A percentile compares a stretch with the other conserved stretches of the same genome.
phyloP scores from a whole-genome alignment of 306 rosid genomes.

The Fragaria iinumae region DNA sequence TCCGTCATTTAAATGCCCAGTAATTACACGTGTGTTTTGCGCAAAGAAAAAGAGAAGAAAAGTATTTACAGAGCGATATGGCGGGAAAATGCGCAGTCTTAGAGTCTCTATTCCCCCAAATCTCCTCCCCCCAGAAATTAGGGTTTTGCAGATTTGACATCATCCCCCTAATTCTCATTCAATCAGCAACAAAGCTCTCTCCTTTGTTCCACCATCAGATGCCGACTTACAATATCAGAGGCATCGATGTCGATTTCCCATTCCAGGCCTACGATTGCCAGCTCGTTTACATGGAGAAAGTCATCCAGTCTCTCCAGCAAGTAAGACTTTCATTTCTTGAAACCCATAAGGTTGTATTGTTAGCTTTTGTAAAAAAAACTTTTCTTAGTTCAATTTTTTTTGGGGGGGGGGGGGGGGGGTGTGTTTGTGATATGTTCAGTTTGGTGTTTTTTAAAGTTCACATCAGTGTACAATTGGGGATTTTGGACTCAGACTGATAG shows the following conservation, averaged over 20 bases:
- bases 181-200: not conserved
- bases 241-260: conserved; percentile 82
- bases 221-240: conserved; percentile 81
- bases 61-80: conserved; percentile 13
- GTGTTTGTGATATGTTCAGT: not conserved
- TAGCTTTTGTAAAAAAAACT: not conserved
- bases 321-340: conserved; percentile 32
- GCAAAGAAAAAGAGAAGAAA: too few species aligned
- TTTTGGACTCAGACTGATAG: not conserved
- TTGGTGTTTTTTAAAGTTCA: not conserved
- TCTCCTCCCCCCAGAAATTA: conserved; percentile 22
- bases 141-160: conserved; percentile 38
- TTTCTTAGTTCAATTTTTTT: not conserved
- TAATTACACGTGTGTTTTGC: too few species aligned
- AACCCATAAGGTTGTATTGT: not conserved
- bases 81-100: conserved; percentile 48
- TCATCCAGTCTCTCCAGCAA: conserved; percentile 79
- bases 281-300: conserved; percentile 92
- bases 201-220: conserved; percentile 25
- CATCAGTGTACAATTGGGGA: not conserved
- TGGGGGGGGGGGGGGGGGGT: too few species aligned
- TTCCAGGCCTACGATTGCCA: conserved; percentile 90
- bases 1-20: too few species aligned
- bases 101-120: not conserved
- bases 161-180: not conserved